Evolutionary conservation across 345 rosid species (phyloP).

Genomic region (Acer yangbiense): DNA sequence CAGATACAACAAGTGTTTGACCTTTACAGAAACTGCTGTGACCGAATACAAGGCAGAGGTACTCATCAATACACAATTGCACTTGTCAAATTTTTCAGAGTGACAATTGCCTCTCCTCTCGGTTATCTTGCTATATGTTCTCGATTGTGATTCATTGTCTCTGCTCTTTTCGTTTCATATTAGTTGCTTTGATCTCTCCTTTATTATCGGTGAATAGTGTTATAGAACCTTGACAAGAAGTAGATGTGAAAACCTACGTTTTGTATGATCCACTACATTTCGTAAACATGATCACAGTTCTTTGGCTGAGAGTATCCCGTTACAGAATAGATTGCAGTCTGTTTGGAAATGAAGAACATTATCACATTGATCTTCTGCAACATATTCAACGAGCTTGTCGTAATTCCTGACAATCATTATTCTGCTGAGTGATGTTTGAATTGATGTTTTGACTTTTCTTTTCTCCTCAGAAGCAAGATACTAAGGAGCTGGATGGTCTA

Average conservation of each 20-base stretch:
- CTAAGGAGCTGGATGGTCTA: slow-evolving; percentile 51
- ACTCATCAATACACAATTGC: slow-evolving; percentile 15
- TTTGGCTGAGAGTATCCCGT: background rate
- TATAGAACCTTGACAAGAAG: no score
- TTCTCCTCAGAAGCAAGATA: slow-evolving; percentile 49
- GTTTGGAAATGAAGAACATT: background rate
- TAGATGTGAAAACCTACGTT: background rate
- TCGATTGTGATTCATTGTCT: background rate
- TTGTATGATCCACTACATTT: background rate
- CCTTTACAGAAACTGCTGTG: slow-evolving; percentile 46
- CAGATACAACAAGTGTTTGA: slow-evolving; percentile 62
- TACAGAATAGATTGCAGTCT: background rate
- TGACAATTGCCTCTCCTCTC: background rate
- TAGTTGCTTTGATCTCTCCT: no score
- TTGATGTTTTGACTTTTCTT: slow-evolving; percentile 4
- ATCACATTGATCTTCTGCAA: background rate
- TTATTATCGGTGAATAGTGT: background rate
- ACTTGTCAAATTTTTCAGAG: background rate
- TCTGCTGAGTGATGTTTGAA: background rate
- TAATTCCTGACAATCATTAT: background rate
- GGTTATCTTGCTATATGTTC: background rate
- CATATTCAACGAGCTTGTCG: background rate
- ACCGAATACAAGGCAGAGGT: slow-evolving; percentile 62
- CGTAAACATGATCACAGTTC: background rate
- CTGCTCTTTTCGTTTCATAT: background rate